Conservation (phyloP, 2,329 filamentous ascomycete species). For the Colletotrichum shisoi region DNA sequence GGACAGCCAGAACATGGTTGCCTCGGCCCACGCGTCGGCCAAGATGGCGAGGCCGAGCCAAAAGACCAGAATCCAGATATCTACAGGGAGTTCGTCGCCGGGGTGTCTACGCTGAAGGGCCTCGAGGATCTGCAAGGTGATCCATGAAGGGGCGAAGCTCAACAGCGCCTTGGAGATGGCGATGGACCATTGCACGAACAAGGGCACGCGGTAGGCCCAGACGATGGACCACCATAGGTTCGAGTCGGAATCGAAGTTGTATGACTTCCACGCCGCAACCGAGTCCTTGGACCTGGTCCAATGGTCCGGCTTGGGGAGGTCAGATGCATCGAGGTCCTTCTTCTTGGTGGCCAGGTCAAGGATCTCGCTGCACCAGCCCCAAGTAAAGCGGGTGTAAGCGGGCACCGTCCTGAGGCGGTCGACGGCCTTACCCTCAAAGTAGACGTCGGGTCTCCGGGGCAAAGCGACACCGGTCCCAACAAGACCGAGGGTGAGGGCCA, state of each 20-base stretch:
- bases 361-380: conserved; percentile 67
- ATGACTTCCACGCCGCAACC: conserved; percentile 59
- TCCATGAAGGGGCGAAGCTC: conserved; percentile 75
- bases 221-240: conserved; percentile 68
- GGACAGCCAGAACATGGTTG: conserved; percentile 72
- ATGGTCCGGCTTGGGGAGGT: conserved; percentile 69
- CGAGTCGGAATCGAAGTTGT: conserved; percentile 50
- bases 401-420: conserved; percentile 70
- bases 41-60: conserved; percentile 69
- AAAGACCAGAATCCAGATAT: conserved; percentile 74
- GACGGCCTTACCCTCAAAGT: conserved; percentile 64
- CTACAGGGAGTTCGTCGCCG: conserved; percentile 56
- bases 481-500: conserved; percentile 56
- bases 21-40: conserved; percentile 67
- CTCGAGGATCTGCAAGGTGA: conserved; percentile 70
- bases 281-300: conserved; percentile 60
- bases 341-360: conserved; percentile 65
- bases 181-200: conserved; percentile 67
- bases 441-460: conserved; percentile 74
- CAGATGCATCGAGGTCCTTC: conserved; percentile 66
- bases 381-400: conserved; percentile 69
- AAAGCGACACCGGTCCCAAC: conserved; percentile 62
- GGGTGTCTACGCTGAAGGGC: conserved; percentile 65
- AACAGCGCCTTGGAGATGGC: conserved; percentile 63
- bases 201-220: conserved; percentile 62